Percentiles rank a stretch among this genome's conserved stretches.
Conservation (phyloP, 345 rosid species). For the Salix koriyanagi region DNA sequence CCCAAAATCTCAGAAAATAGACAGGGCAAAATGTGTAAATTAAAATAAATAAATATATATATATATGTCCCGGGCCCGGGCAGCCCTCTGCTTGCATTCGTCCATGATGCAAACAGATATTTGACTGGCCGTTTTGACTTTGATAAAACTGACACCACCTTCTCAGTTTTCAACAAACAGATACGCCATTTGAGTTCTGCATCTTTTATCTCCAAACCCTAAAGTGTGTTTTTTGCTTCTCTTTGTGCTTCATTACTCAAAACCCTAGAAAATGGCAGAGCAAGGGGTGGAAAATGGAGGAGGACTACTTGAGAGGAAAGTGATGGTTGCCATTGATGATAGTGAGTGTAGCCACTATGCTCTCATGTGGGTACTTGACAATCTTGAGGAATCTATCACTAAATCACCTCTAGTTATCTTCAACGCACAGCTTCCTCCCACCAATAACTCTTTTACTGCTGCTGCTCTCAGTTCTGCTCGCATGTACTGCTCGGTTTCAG, state of each 20-base stretch:
- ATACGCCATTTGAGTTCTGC: too few relatives aligned
- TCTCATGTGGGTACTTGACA: conserved; percentile 10
- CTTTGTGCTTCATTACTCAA: too few relatives aligned
- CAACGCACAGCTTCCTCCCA: conserved; percentile 8
- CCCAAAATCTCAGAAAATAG: too few relatives aligned
- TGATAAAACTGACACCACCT: background rate
- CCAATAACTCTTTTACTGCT: background rate
- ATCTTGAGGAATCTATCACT: conserved; percentile 6
- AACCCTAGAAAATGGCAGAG: conserved; percentile 13
- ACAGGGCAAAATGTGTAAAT: too few relatives aligned
- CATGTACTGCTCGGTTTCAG: conserved; percentile 27
- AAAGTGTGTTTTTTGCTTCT: background rate
- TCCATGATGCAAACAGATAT: too few relatives aligned
- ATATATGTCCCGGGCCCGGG: too few relatives aligned
- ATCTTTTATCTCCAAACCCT: background rate
- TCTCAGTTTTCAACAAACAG: background rate
- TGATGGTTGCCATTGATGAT: conserved; percentile 25
- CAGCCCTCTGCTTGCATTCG: too few relatives aligned
- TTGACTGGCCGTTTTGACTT: conserved; percentile 9
- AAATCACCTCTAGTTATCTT: conserved; percentile 7
- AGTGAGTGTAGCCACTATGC: conserved; percentile 15
- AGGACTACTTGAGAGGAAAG: conserved; percentile 12
- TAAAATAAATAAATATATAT: too few relatives aligned
- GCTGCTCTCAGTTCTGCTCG: conserved; percentile 26
- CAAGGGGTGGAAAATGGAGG: background rate